These are phyloP conservation scores for Saccharomyces uvarum DNA, from an alignment of 1,139 yeast genomes.

Conservation along the genomic window DNA sequence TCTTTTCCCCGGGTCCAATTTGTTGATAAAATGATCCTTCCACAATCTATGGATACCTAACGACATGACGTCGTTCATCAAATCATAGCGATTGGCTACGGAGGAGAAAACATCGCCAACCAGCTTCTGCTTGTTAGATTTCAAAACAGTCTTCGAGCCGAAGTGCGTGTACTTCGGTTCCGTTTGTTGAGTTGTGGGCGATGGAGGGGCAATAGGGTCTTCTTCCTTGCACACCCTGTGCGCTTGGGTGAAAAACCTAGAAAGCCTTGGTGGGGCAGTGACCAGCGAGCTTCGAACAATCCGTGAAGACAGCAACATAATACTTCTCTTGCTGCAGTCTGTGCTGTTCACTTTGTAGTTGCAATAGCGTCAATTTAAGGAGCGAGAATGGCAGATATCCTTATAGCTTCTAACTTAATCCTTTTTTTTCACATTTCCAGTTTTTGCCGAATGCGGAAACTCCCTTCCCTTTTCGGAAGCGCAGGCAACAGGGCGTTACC, in stretches of 20 bases:
- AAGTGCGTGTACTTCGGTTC: constrained; percentile 55
- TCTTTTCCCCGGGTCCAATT: constrained; percentile 89
- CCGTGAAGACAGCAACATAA: not conserved
- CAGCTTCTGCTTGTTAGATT: constrained; percentile 72
- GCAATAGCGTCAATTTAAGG: not conserved
- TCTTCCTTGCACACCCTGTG: constrained; percentile 2
- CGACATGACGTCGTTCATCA: constrained; percentile 98
- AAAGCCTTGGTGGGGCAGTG: not conserved
- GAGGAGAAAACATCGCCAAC: constrained; percentile 89
- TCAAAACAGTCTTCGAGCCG: constrained; percentile 81
- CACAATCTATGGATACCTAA: constrained; percentile 90
- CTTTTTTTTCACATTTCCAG: not conserved
- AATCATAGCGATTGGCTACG: constrained; percentile 88
- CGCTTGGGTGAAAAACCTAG: not conserved
- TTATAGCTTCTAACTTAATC: not conserved
- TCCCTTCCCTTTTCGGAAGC: not conserved
- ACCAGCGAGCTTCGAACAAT: not conserved
- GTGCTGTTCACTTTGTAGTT: not conserved
- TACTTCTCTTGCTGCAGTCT: not conserved
- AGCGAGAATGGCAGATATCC: not conserved
- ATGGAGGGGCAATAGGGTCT: constrained; percentile 20
- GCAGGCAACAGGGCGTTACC: not conserved
- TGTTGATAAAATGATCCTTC: constrained; percentile 83
- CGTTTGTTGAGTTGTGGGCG: constrained; percentile 23
- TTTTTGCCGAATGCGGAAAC: not conserved